These are phyloP conservation scores for Neobulgaria alba DNA, from an alignment of 2,329 filamentous ascomycete genomes.

Conservation along the genomic window DNA sequence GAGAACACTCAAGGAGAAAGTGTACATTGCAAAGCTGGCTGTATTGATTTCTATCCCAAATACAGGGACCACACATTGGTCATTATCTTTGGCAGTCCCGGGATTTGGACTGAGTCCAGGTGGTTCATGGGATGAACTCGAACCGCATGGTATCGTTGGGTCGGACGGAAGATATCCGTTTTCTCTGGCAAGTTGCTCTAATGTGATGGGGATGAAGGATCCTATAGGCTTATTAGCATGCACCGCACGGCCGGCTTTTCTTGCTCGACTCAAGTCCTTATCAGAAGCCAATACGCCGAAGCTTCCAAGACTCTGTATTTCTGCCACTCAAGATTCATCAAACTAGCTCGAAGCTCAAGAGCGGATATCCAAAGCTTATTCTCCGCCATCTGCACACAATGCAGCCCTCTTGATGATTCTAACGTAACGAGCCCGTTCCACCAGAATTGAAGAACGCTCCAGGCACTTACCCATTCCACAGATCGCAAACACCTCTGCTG, in stretches of 20 bases:
- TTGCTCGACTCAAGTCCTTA: too few relatives aligned
- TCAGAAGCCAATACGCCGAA: too few relatives aligned
- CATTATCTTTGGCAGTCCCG: conserved; percentile 28
- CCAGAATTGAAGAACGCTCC: neutral
- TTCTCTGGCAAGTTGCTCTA: conserved; percentile 88
- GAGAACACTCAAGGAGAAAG: conserved; percentile 85
- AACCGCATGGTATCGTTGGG: conserved; percentile 62
- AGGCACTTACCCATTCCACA: conserved; percentile 65
- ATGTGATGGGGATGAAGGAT: conserved; percentile 90
- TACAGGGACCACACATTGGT: conserved; percentile 75
- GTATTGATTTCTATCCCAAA: conserved; percentile 86
- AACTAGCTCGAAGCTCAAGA: too few relatives aligned
- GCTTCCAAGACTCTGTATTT: too few relatives aligned
- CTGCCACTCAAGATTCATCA: too few relatives aligned
- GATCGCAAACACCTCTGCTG: conserved; percentile 91
- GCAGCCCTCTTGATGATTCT: too few relatives aligned
- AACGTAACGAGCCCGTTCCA: too few relatives aligned
- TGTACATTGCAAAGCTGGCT: conserved; percentile 97
- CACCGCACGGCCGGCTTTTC: too few relatives aligned
- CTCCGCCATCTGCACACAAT: too few relatives aligned
- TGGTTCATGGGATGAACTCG: conserved; percentile 18
- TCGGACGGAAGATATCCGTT: conserved; percentile 82
- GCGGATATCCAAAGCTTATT: too few relatives aligned
- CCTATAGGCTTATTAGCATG: conserved; percentile 39
- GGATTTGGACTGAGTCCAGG: conserved; percentile 18